Conservation (phyloP, 140 eudicot species). For the Bidens hawaiensis region DNA sequence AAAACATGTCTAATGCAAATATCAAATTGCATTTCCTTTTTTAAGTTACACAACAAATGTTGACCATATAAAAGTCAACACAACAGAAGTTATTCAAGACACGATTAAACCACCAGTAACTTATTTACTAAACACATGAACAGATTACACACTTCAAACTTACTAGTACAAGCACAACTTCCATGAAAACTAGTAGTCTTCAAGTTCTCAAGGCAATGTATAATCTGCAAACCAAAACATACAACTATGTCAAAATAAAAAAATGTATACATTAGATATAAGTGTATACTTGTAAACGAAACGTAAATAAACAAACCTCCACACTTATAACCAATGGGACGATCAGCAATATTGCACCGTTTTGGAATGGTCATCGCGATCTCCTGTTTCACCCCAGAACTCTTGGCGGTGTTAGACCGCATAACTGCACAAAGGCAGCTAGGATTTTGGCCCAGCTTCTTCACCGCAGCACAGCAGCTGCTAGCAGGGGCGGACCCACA, state of each 20-base stretch:
- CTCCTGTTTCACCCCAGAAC: slow-evolving; percentile 60
- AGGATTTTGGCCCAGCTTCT: slow-evolving; percentile 71
- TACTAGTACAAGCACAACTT: slow-evolving; percentile 31
- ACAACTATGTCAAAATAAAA: background rate
- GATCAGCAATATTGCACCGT: slow-evolving; percentile 76
- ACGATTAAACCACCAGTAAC: slow-evolving; percentile 15
- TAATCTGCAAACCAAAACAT: slow-evolving; percentile 54
- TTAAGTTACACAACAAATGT: slow-evolving; percentile 13
- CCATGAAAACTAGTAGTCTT: background rate
- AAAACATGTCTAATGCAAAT: slow-evolving; percentile 20
- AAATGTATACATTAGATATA: background rate
- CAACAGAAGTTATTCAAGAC: slow-evolving; percentile 18
- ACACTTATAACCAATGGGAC: slow-evolving; percentile 87
- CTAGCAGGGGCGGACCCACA: too few species aligned
- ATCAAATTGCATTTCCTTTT: slow-evolving; percentile 12
- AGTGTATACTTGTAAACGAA: background rate
- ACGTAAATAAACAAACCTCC: slow-evolving; percentile 44
- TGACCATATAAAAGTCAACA: slow-evolving; percentile 18
- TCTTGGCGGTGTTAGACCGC: slow-evolving; percentile 72
- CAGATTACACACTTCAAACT: slow-evolving; percentile 18
- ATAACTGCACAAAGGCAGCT: slow-evolving; percentile 85
- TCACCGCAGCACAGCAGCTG: slow-evolving; percentile 61
- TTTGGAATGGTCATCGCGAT: slow-evolving; percentile 73
- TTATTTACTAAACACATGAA: slow-evolving; percentile 31
- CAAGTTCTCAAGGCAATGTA: slow-evolving; percentile 65